Percentiles rank a stretch among this genome's conserved stretches.
Evolutionary conservation across 2,329 filamentous ascomycete species (phyloP).

Genomic region (Fusarium keratoplasticum): DNA sequence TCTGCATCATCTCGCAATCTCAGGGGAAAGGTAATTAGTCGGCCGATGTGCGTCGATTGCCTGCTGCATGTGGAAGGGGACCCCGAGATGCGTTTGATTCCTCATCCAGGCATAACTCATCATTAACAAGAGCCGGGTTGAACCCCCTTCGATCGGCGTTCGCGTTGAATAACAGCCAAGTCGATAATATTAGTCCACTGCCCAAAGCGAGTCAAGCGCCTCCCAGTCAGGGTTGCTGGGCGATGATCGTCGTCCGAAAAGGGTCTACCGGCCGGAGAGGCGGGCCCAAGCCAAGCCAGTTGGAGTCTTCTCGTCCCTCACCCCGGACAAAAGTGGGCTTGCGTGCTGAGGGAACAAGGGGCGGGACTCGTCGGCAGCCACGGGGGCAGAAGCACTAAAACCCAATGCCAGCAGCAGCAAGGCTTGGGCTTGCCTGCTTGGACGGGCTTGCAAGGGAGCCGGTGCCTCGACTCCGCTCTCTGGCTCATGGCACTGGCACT

Average conservation of each 20-base stretch:
- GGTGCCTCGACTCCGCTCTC: conserved; percentile 34
- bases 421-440: neutral
- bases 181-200: conserved; percentile 30
- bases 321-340: conserved; percentile 42
- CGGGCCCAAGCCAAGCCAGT: conserved; percentile 36
- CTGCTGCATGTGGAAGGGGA: conserved; percentile 30
- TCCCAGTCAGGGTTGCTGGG: conserved; percentile 37
- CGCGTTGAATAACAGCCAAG: conserved; percentile 37
- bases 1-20: conserved; percentile 34
- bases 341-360: conserved; percentile 37
- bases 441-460: conserved; percentile 16
- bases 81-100: conserved; percentile 40
- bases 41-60: conserved; percentile 34
- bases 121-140: conserved; percentile 43
- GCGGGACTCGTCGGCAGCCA: conserved; percentile 46
- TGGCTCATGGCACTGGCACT: conserved; percentile 35
- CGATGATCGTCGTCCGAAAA: conserved; percentile 43
- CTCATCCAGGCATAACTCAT: conserved; percentile 35
- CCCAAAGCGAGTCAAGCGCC: conserved; percentile 42
- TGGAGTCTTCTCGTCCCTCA: conserved; percentile 39
- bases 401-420: conserved; percentile 22
- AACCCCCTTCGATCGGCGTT: conserved; percentile 48
- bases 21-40: conserved; percentile 27
- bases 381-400: conserved; percentile 38
- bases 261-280: conserved; percentile 44